phyloP scores from a whole-genome alignment of 495 filamentous ascomycete genomes.

The Acidiella bohemica region DNA sequence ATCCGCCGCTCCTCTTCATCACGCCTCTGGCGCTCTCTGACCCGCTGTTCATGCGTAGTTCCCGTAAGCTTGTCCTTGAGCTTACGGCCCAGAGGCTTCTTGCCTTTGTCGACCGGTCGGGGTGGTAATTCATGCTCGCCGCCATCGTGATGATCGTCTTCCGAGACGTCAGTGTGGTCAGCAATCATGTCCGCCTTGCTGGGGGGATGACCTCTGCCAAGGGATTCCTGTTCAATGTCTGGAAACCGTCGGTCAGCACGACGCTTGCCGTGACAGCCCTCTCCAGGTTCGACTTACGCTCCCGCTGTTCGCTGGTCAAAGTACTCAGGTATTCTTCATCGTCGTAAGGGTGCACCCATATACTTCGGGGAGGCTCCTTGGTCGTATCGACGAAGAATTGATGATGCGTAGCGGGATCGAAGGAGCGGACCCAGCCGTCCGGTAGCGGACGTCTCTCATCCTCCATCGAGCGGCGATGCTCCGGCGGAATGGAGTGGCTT shows the following conservation, averaged over 20 bases:
- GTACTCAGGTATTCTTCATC: slow-evolving; percentile 34
- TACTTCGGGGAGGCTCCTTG: slow-evolving; percentile 33
- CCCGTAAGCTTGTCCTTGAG: slow-evolving; percentile 37
- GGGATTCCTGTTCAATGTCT: slow-evolving; percentile 23
- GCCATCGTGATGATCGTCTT: slow-evolving; percentile 12
- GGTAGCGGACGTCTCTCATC: slow-evolving; percentile 35
- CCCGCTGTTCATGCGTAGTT: slow-evolving; percentile 35
- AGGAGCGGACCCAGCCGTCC: slow-evolving; percentile 34
- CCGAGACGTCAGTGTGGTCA: slow-evolving; percentile 34
- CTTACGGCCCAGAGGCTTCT: slow-evolving; percentile 28
- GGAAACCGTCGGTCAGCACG: too few species aligned
- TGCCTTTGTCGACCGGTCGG: slow-evolving; percentile 13
- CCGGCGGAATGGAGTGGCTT: slow-evolving; percentile 33
- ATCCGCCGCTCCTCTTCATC: slow-evolving; percentile 29
- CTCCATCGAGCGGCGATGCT: slow-evolving; percentile 36
- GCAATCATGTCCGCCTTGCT: slow-evolving; percentile 29
- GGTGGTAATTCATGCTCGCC: slow-evolving; percentile 10
- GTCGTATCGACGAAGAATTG: slow-evolving; percentile 42
- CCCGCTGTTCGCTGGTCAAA: slow-evolving; percentile 28
- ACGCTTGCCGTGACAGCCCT: too few species aligned
- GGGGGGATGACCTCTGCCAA: slow-evolving; percentile 25
- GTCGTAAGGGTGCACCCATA: slow-evolving; percentile 41
- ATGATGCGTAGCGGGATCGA: slow-evolving; percentile 32
- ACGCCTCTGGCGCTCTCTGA: slow-evolving; percentile 26
- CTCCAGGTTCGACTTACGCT: too few species aligned